Conservation (phyloP, 1,139 yeast species). For the Spencermartinsiella ligniputridi region DNA sequence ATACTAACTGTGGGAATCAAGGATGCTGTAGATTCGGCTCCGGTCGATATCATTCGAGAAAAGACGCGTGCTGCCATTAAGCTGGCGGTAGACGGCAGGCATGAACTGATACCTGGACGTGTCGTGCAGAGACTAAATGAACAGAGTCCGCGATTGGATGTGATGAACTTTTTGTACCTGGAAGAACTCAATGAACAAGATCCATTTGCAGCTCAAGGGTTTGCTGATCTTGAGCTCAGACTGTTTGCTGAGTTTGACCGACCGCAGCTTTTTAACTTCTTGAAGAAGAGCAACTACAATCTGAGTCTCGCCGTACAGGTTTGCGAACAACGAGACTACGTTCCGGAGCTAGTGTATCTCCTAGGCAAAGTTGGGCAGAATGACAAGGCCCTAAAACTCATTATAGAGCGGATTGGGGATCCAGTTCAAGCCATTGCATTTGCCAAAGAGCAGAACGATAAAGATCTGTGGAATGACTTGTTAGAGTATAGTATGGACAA, state of each 20-base stretch:
- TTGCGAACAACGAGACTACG: conserved; percentile 51
- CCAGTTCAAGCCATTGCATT: conserved; percentile 78
- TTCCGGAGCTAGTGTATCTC: conserved; percentile 73
- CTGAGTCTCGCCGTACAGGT: conserved; percentile 62
- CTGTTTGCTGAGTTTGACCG: conserved; percentile 62
- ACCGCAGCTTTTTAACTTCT: conserved; percentile 49
- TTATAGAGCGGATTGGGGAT: conserved; percentile 71
- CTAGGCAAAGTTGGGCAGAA: conserved; percentile 83
- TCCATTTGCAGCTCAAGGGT: conserved; percentile 47
- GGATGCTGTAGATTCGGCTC: conserved; percentile 35
- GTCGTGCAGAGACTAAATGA: conserved; percentile 45
- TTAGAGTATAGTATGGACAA: conserved; percentile 65
- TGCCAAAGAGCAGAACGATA: conserved; percentile 67
- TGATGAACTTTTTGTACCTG: conserved; percentile 57
- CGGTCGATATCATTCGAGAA: conserved; percentile 42
- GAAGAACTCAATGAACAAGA: conserved; percentile 54
- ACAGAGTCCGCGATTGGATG: conserved; percentile 30
- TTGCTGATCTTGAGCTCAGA: conserved; percentile 62
- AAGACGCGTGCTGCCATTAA: conserved; percentile 45
- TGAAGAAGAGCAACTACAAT: conserved; percentile 57
- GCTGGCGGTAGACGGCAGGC: conserved; percentile 59
- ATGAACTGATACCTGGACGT: conserved; percentile 53
- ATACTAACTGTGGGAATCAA: conserved; percentile 48
- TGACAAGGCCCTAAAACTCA: conserved; percentile 66
- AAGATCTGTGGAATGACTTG: conserved; percentile 74